Base-by-base conservation (phyloP, 1,139 yeast genomes). In the Suhomyces panamericanus region DNA sequence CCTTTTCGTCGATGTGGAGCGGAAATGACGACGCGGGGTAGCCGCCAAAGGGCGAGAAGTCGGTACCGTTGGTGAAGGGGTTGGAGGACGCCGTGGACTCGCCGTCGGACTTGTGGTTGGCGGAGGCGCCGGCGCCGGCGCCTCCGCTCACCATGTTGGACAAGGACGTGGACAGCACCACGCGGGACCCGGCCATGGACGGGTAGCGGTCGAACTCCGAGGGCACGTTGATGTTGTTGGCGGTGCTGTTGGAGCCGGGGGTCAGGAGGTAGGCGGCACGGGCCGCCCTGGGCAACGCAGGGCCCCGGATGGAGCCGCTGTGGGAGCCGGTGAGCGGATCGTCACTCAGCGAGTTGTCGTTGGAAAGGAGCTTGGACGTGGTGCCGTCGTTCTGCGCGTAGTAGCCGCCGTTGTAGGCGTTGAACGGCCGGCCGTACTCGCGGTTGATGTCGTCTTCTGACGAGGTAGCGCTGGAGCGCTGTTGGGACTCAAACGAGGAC, bases 131-230 rank as follows among this genome's bases (percentile, higher is more conserved):
- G 35, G 55, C 52, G 15, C 57, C 56, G 28, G 55, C 53, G 9
- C 55, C 55, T 30, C 56, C 60, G 29, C 39, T 41, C 9, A 36
- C 48, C 50, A 54, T 29, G 43, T 53, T 50, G 35, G 47, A 44
- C 35, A 74, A 58, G 2, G 79, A 73, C 1, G 74, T 60, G 5
- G 77, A 70, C 50, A 80, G 71, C 0, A 73, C 75, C 16, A 70
- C 75, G 49, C 81, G 63, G 22, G 80, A 72, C 9, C 78, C 78
- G 6, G 73, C 75, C 54, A 78, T 62, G 7, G 76, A 64, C 3
- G 85, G 85, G 53, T 80, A 81, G 54, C 85, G 67, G 56, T 80
- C 85, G 52, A 68, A 80, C 50, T 78, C 83, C 0, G 81, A 72
- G 8, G 85, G 83, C n/a, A 60, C 64, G 40, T 61, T 62, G 34